Percentiles rank a stretch among this genome's conserved stretches.
Evolutionary conservation across 352 stramenopile species (phyloP).

Genomic region (Thraustochytrium sp.): DNA sequence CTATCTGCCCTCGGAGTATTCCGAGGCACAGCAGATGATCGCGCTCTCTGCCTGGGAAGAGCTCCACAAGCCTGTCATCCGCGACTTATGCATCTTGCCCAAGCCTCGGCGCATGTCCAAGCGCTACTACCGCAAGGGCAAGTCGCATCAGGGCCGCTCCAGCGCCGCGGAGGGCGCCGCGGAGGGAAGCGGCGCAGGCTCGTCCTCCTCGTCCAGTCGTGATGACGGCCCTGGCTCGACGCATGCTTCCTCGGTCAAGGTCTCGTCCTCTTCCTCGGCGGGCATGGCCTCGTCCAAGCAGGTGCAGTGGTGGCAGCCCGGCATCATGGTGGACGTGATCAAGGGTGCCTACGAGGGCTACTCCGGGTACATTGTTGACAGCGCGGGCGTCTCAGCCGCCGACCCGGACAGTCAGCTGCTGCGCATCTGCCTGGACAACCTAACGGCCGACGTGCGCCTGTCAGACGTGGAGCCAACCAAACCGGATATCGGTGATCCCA

Average conservation of each 20-base stretch:
- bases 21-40: not conserved
- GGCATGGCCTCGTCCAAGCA: not conserved
- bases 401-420: not conserved
- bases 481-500: not conserved
- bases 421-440: not conserved
- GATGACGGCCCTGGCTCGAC: not conserved
- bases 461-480: not conserved
- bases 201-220: not conserved
- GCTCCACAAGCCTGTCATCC: not conserved
- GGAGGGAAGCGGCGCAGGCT: not conserved
- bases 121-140: not conserved
- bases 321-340: not conserved
- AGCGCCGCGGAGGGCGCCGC: not conserved
- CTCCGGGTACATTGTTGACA: not conserved
- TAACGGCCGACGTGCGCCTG: not conserved
- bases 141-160: not conserved
- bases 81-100: not conserved
- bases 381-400: not conserved
- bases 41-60: not conserved
- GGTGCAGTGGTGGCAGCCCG: conserved; percentile 25
- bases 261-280: not conserved
- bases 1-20: not conserved
- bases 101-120: not conserved
- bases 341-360: not conserved
- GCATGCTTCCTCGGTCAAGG: not conserved